Conservation (phyloP, 2,329 filamentous ascomycete species). For the Aspergillus pseudoglaucus region DNA sequence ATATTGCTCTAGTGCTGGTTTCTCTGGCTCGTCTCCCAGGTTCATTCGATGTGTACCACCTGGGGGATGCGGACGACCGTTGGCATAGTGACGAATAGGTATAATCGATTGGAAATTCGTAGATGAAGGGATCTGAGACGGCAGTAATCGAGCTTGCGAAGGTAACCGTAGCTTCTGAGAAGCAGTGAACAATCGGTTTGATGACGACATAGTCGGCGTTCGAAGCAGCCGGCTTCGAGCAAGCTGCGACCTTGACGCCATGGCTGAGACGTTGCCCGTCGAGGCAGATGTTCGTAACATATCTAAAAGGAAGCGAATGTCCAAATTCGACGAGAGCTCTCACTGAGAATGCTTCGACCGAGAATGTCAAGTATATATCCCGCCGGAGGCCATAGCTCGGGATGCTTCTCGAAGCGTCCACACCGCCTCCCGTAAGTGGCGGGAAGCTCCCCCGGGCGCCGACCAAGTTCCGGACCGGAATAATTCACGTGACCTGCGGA, state of each 20-base stretch:
- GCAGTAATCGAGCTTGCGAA: constrained; percentile 12
- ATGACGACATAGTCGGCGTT: constrained; percentile 15
- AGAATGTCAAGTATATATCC: neutral
- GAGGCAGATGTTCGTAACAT: neutral
- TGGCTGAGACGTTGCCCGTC: constrained; percentile 9
- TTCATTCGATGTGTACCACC: constrained; percentile 95
- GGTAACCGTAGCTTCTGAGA: constrained; percentile 15
- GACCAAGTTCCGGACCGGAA: constrained; percentile 21
- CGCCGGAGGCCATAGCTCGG: constrained; percentile 5
- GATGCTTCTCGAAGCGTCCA: constrained; percentile 36
- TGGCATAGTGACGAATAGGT: constrained; percentile 47
- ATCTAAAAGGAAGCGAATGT: neutral
- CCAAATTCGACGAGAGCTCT: neutral
- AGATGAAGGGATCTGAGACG: constrained; percentile 5
- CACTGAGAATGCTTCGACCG: neutral
- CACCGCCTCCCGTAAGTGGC: constrained; percentile 23
- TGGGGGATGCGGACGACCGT: constrained; percentile 68
- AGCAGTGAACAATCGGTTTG: constrained; percentile 14
- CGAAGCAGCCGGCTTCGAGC: constrained; percentile 24
- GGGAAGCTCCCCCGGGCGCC: constrained; percentile 19
- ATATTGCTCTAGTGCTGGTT: constrained; percentile 82
- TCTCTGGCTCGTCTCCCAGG: constrained; percentile 67
- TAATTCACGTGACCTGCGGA: constrained; percentile 25
- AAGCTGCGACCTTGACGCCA: constrained; percentile 29
- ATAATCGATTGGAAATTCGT: constrained; percentile 7